Evolutionary conservation across 2,329 filamentous ascomycete species (phyloP), one percentile per base, ranked within the genome.

Genomic region (Alternaria novae-zelandiae): DNA sequence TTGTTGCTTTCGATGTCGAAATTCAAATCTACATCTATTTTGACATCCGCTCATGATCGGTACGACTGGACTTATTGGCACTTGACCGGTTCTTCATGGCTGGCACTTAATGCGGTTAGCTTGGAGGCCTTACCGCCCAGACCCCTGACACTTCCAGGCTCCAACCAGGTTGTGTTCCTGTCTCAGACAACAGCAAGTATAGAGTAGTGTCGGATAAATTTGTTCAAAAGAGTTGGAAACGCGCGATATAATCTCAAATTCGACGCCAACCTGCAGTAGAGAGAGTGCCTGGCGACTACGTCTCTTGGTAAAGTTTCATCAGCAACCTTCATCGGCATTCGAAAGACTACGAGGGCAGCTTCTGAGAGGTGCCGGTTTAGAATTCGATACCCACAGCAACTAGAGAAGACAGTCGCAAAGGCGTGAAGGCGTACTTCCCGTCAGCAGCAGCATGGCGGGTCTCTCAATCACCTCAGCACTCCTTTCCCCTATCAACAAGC

Each of bases 391-490:
- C 11, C 17, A n/a, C 13, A 7, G 20, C 17, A 36, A 32, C 8
- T 17, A 36, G 9, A 20, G 11, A 10, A 53, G 20, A 20, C 12
- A 23, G 21, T 36, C 49, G n/a, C 45, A 51, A 15, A 17, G 13
- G 13, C 49, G 49, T 17, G 30, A 20, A 53, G 23, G 7, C 49
- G 17, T 25, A 7, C n/a, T 25, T 3, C 30, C 11, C 26, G 13
- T 25, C 25, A 13, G n/a, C 23, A 44, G 8, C n/a, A 53, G 32
- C 12, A 61, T 61, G 58, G 12, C 44, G 3, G 53, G 32, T 12
- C 26, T 57, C n/a, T 61, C 58, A 15, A 47, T 57, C 25, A 61
- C 54, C 41, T 61, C 59, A 28, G 30, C 25, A 2, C 15, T 56
- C 5, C 49, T 49, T 6, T 58, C 59, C 10, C 47, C 49, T 21